Evolutionary conservation across 495 filamentous ascomycete species (phyloP).

Genomic region (Alectoria sarmentosa): DNA sequence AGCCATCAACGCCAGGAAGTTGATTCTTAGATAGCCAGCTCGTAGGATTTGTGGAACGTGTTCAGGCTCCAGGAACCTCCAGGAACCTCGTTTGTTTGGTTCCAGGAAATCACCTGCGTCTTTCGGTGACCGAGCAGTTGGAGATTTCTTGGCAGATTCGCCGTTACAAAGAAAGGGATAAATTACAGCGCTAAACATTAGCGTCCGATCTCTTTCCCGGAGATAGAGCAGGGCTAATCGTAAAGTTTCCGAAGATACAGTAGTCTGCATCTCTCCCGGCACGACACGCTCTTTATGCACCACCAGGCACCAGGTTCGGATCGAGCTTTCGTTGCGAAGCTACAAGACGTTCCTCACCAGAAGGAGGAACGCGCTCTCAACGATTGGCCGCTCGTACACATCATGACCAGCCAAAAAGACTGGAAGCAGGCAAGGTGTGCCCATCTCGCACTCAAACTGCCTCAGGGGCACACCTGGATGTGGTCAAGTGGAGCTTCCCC

Average conservation of each 20-base stretch:
- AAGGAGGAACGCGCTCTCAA: background rate
- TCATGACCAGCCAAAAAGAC: background rate
- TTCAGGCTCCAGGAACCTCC: background rate
- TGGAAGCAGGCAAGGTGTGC: background rate
- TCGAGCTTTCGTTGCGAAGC: background rate
- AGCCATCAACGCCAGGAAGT: background rate
- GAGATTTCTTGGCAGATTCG: too few relatives aligned
- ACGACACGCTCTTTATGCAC: background rate
- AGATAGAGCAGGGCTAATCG: background rate
- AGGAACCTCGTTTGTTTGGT: background rate
- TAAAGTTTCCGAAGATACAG: background rate
- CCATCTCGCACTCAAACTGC: background rate
- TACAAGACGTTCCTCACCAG: background rate
- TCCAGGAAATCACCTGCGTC: background rate
- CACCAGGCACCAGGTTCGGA: background rate
- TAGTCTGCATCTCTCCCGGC: background rate
- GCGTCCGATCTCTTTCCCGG: rapidly evolving
- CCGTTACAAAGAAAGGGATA: background rate
- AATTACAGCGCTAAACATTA: background rate
- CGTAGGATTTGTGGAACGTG: background rate
- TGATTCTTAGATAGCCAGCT: background rate
- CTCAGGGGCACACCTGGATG: background rate
- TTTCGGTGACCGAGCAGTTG: constrained; percentile 4
- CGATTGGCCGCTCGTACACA: background rate
- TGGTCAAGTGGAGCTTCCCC: background rate